Base-by-base conservation (phyloP, 768 basidiomycete species). In the Lactarius sp. region DNA sequence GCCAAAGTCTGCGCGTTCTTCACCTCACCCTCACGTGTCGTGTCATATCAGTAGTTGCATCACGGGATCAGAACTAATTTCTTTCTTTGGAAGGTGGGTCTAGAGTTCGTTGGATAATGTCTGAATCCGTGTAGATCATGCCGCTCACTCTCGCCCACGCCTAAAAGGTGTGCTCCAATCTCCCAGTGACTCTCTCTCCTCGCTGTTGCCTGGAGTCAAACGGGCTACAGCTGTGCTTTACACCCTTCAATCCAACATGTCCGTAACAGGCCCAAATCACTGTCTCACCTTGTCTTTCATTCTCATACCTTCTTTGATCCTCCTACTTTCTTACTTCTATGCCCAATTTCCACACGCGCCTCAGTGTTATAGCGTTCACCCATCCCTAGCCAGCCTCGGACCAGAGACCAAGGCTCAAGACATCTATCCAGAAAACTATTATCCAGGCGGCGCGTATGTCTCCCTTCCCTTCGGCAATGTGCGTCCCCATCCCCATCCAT, bases 391-490 rank as follows among this genome's bases (percentile, higher is more conserved):
- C 2, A 81, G 80, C 36, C 78, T 90, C 12, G 84, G 86, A 16
- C 70, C 71, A 39, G 75, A 80, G 34, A 78, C 77, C 36, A 79
- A 80, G 22, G 83, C 83, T n/a, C 85, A 88, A 82, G 72, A 79
- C 9, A 81, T 92, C 56, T 92, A 92, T 70, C 85, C 87, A 0
- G 86, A 88, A 60, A 80, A 88, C 66, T 85, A 81, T 69, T 90
- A 84, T 70, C 71, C 77, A 0, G 81, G 84, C 12, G 85, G 86
- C 8, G 80, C 77, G 10, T 91, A 90, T 73, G 86, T 80, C 4
- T 73, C 75, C 1, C 76, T 91, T 54, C 90, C 90, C 1, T 79
- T 80, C 61, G 90, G 90, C 47, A 77, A 79, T 62, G 87, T 85
- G 64, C 51, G 81, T 74, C 66, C 62, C 68, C 60, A 58, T 20